Evolutionary conservation across 306 rosid species (phyloP), one percentile per base, ranked within the genome.

Genomic region (Canavalia ensiformis): DNA sequence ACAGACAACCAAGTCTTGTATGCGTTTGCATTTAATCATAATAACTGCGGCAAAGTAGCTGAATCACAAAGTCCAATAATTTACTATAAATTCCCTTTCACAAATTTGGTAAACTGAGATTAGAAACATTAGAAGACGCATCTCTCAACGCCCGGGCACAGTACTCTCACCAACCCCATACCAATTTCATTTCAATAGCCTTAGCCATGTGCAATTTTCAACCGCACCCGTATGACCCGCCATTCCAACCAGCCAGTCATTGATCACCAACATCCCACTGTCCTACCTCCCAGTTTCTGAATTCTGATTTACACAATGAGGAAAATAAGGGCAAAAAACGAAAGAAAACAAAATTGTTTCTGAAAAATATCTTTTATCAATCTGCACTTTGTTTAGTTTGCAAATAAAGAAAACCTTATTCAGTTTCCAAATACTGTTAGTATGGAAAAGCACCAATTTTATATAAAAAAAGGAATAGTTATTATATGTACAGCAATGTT

Each of bases 121-220:
- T 4, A 34, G 12, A 56, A 31, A 10, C 7, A 45, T 35, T 35
- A 58, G 56, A 50, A 34, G 83, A 71, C 29, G 80, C 83, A 62
- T 49, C 54, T 76, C 63, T 69, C n/a, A 49, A 33, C n/a, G 64
- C 18, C 37, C 7, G 18, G 7, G 13, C 79, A 31, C 60, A 72
- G n/a, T 58, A 8, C 37, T 13, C 11, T 77, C 86, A 86, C 86
- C 89, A 86, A 86, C 86, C 86, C n/a, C 82, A 42, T 2, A 74
- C 84, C 86, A 60, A 78, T 45, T 67, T 73, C 46, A 34, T 46
- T 49, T n/a, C 25, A 18, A 18, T 18, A 18, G 25, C 25, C 25
- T 18, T 18, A 18, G 51, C 30, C 45, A 44, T 7, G 57, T 37
- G 56, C 11, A 7, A 28, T 49, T 72, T 65, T 42, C 72, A 82